phyloP scores from a whole-genome alignment of 2,329 filamentous ascomycete species.

The Ustulina deusta region DNA sequence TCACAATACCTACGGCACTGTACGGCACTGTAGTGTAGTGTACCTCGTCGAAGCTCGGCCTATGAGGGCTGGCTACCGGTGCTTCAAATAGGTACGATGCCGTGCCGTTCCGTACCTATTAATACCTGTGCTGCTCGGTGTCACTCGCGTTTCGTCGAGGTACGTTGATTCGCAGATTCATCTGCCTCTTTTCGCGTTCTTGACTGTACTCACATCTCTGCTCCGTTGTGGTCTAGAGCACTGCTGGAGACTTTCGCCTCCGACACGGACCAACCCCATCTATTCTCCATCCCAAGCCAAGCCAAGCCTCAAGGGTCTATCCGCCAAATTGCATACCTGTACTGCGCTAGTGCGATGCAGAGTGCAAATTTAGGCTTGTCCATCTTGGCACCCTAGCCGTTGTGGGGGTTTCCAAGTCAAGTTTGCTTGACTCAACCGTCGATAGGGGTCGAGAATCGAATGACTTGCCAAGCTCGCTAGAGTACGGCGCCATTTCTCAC shows the following conservation, averaged over 20 bases:
- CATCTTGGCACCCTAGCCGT: constrained; percentile 42
- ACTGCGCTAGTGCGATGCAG: constrained; percentile 21
- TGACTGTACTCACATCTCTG: neutral
- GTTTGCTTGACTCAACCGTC: constrained; percentile 22
- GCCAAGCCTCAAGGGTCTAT: constrained; percentile 36
- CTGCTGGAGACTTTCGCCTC: constrained; percentile 20
- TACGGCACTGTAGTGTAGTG: neutral
- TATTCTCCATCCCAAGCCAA: constrained; percentile 22
- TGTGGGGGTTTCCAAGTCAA: constrained; percentile 39
- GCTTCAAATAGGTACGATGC: neutral
- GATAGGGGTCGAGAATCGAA: constrained; percentile 23
- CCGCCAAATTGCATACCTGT: constrained; percentile 20
- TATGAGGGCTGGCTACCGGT: neutral
- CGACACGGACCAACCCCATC: constrained; percentile 22
- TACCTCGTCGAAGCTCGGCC: neutral
- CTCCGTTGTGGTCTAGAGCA: constrained; percentile 3
- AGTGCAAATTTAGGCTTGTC: constrained; percentile 32
- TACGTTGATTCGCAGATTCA: constrained; percentile 20
- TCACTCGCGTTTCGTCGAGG: constrained; percentile 14
- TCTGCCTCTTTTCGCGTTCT: neutral
- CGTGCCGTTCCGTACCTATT: neutral
- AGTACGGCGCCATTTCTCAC: constrained; percentile 8
- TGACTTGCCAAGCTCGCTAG: constrained; percentile 16
- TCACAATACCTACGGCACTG: constrained; percentile 14
- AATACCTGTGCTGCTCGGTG: neutral